These are phyloP conservation scores for Ganoderma resinaceum DNA, from an alignment of 1,284 basidiomycete genomes.

Conservation along the genomic window DNA sequence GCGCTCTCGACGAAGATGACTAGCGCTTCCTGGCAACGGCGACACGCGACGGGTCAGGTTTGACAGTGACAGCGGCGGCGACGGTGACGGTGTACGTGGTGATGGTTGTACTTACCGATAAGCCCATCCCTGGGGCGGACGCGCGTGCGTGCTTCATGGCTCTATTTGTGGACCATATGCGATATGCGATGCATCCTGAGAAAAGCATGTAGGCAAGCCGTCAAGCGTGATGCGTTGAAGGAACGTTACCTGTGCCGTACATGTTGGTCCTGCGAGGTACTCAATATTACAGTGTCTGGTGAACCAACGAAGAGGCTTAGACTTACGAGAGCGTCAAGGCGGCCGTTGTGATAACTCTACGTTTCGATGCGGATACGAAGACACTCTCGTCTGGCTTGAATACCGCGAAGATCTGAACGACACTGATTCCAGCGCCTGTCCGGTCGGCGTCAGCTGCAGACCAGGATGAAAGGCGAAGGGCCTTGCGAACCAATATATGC, in stretches of 20 bases:
- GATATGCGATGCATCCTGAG: conserved; percentile 26
- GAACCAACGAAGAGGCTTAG: neutral
- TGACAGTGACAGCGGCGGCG: neutral
- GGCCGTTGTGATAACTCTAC: conserved; percentile 23
- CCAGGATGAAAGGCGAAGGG: neutral
- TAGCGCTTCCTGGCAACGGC: conserved; percentile 16
- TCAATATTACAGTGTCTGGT: neutral
- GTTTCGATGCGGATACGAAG: conserved; percentile 22
- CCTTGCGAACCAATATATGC: conserved; percentile 15
- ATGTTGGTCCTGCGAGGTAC: conserved; percentile 18
- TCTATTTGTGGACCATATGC: conserved; percentile 27
- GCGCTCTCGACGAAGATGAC: conserved; percentile 29
- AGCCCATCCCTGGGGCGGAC: conserved; percentile 5
- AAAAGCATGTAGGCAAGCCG: neutral
- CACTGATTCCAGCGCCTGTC: conserved; percentile 24
- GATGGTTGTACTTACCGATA: conserved; percentile 10
- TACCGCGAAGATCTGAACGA: conserved; percentile 22
- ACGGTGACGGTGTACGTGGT: neutral
- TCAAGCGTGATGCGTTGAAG: neutral
- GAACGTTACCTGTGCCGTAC: conserved; percentile 20
- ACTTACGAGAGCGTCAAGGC: conserved; percentile 25
- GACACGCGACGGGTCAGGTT: neutral
- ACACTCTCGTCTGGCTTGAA: conserved; percentile 24
- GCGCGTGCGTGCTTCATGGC: conserved; percentile 21
- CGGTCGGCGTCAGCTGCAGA: neutral